Percentiles rank a stretch among this genome's conserved stretches.
phyloP scores from a whole-genome alignment of 148 eudicot species.

The Pouteria glomerata region DNA sequence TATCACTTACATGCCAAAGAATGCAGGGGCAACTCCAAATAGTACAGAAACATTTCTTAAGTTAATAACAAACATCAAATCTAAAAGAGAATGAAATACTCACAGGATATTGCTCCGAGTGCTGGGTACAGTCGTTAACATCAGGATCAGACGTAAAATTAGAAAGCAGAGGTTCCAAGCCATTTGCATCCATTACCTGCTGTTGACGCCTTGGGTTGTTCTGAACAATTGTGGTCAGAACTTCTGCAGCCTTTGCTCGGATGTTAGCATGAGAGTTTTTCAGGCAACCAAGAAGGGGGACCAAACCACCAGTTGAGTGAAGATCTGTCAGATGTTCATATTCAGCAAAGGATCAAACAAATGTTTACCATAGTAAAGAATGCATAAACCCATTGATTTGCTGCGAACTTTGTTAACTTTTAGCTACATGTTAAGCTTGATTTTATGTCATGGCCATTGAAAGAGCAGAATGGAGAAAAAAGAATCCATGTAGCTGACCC shows the following conservation, averaged over 20 bases:
- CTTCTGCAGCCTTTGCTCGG: slow-evolving; percentile 97
- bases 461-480: no score
- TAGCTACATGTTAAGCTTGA: neutral
- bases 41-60: no score
- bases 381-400: neutral
- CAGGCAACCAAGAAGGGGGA: slow-evolving; percentile 70
- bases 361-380: neutral
- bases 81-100: slow-evolving; percentile 20
- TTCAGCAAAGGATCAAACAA: no score
- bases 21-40: neutral
- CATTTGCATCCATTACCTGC: slow-evolving; percentile 88
- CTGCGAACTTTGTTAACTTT: neutral
- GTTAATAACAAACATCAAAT: neutral
- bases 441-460: no score
- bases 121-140: slow-evolving; percentile 63
- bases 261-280: slow-evolving; percentile 72
- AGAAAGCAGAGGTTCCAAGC: slow-evolving; percentile 64
- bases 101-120: slow-evolving; percentile 90
- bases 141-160: slow-evolving; percentile 83
- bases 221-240: slow-evolving; percentile 83
- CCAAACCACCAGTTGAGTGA: slow-evolving; percentile 83
- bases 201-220: slow-evolving; percentile 92
- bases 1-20: no score
- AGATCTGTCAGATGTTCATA: slow-evolving; percentile 79
- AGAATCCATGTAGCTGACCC: no score